Base-by-base conservation (phyloP, 495 filamentous ascomycete genomes). In the Aspergillus nidulans region DNA sequence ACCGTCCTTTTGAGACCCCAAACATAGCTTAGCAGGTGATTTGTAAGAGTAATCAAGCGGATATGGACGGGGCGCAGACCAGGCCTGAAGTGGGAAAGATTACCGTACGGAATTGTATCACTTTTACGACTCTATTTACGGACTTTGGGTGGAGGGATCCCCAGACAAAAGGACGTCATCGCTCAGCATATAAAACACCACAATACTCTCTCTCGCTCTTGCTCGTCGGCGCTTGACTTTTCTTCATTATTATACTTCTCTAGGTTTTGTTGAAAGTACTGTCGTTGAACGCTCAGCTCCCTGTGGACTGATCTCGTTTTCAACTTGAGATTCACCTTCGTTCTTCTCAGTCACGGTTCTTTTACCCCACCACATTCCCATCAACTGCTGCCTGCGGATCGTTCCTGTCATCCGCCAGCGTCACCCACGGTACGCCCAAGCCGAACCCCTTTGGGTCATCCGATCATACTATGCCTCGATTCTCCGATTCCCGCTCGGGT, bases 401-500 rank as follows among this genome's bases (percentile, higher is more conserved):
- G 52, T 44, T 16, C 47, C 46, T 53, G 65, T 68, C 62, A 65
- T 49, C 65, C 60, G 62, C 60, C 55, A 44, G 59, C 60, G 58
- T 62, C 65, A 68, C 52, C 64, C 65, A 63, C 65, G 60, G 62
- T 68, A 63, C 56, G 38, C 49, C 44, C 50, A 34, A 10, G 2
- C 50, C 51, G 55, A 56, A 46, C 46, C 57, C 53, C 46, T 51
- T 51, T 55, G 30, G 48, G 49, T 50, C 42, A 53, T 47, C 39
- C 28, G 42, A 26, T n/a, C n/a, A n/a, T 44, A 80, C 10, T 13
- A 34, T 80, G 76, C 74, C 77, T 63, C 75, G 72, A 21, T 74
- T 75, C 62, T 69, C 73, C 44, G 74, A 78, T 38, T 73, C 67
- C 34, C 74, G 73, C 49, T 76, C 72, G 23, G 69, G 71, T 68